A percentile compares a stretch with the other conserved stretches of the same genome.
Conservation (phyloP, 306 rosid species). For the Pyrus bretschneideri region DNA sequence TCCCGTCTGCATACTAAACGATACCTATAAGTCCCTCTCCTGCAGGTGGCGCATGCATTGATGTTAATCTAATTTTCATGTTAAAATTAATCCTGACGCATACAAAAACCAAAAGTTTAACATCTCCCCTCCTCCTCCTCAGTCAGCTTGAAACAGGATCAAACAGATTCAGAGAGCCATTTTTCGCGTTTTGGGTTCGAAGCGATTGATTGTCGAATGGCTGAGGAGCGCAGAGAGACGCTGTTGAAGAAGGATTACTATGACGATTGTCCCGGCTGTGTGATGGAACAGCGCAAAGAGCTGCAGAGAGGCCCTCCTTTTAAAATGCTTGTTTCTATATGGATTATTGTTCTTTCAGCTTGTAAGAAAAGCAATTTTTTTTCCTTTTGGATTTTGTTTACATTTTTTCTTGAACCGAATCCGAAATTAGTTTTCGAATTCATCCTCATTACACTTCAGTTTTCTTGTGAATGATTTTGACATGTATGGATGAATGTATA, state of each 20-base stretch:
- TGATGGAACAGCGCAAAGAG: conserved; percentile 45
- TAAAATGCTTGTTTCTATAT: conserved; percentile 26
- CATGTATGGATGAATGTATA: background rate
- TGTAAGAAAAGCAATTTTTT: conserved; percentile 21
- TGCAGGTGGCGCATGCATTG: conserved; percentile 17
- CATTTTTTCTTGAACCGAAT: background rate
- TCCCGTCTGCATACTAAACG: too few species aligned
- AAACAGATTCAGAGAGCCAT: background rate
- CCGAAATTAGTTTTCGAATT: background rate
- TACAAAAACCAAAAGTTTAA: background rate
- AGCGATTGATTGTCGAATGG: conserved; percentile 27
- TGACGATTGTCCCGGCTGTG: conserved; percentile 79
- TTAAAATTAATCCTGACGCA: background rate
- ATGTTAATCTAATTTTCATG: background rate
- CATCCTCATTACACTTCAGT: background rate
- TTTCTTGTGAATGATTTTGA: background rate
- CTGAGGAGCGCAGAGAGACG: conserved; percentile 24
- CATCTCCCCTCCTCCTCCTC: background rate
- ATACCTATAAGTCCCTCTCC: background rate
- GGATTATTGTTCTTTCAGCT: conserved; percentile 46
- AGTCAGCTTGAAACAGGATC: background rate
- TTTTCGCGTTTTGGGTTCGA: background rate
- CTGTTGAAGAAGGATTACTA: conserved; percentile 44
- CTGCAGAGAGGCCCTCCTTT: conserved; percentile 34
- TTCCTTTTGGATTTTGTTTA: background rate